Percentiles rank a stretch among this genome's conserved stretches.
These are phyloP conservation scores for Aspergillus saccharolyticus DNA, from an alignment of 495 filamentous ascomycete genomes.

Conservation along the genomic window DNA sequence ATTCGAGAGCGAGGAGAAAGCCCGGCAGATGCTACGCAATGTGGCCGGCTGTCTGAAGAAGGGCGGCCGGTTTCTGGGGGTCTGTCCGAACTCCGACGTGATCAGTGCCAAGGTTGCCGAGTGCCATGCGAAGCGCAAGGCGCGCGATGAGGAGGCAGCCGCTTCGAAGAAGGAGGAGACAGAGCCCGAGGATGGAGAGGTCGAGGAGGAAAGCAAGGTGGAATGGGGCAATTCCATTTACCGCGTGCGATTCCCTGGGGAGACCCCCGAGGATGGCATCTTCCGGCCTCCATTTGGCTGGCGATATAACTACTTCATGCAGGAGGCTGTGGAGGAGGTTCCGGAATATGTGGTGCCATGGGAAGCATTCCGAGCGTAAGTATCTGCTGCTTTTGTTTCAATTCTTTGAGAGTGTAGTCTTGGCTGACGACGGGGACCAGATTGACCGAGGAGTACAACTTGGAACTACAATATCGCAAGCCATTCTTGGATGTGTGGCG, in stretches of 20 bases:
- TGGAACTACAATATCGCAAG: conserved; percentile 89
- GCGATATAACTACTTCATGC: conserved; percentile 94
- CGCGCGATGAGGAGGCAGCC: conserved; percentile 21
- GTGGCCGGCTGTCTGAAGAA: conserved; percentile 86
- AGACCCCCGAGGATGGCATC: conserved; percentile 66
- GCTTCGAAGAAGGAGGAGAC: conserved; percentile 26
- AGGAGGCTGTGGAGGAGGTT: conserved; percentile 92
- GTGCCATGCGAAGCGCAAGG: conserved; percentile 58
- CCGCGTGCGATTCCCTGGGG: conserved; percentile 75
- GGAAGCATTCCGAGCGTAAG: conserved; percentile 85
- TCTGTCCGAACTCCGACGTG: conserved; percentile 89
- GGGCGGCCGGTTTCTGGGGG: conserved; percentile 87
- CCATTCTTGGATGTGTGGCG: conserved; percentile 86
- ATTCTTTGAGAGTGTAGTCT: conserved; percentile 15
- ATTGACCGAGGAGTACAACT: conserved; percentile 90
- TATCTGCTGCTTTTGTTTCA: not conserved
- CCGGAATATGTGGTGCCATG: conserved; percentile 98
- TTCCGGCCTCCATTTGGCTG: conserved; percentile 95
- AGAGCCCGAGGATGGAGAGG: conserved; percentile 45
- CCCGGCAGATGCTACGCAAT: conserved; percentile 87
- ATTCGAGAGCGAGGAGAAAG: conserved; percentile 85
- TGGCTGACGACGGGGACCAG: conserved; percentile 18
- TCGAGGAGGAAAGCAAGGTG: conserved; percentile 46
- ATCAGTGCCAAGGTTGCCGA: conserved; percentile 61
- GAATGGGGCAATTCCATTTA: conserved; percentile 95